Percentiles rank a stretch among this genome's conserved stretches.
phyloP scores from a whole-genome alignment of 495 filamentous ascomycete species.

The Trichoderma virens region DNA sequence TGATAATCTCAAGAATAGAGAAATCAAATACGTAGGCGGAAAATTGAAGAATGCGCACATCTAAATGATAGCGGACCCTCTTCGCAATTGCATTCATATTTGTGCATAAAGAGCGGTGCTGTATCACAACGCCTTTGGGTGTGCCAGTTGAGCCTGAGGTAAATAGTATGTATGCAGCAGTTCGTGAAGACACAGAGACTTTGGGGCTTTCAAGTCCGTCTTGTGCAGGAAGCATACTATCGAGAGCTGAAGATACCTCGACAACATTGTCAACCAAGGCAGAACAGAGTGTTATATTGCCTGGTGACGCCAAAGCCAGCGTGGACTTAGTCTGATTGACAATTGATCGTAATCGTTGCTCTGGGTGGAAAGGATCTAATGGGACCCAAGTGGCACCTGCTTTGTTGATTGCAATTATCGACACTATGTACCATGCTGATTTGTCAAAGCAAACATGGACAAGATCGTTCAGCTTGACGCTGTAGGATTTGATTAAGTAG shows the following conservation, averaged over 20 bases:
- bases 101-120: constrained; percentile 30
- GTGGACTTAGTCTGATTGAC: constrained; percentile 6
- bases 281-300: background rate
- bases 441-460: constrained; percentile 53
- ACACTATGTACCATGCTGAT: constrained; percentile 41
- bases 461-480: constrained; percentile 43
- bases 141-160: constrained; percentile 49
- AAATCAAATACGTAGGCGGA: constrained; percentile 64
- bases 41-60: constrained; percentile 51
- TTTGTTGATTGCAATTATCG: constrained; percentile 48
- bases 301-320: background rate
- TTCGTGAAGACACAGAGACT: constrained; percentile 41
- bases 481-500: constrained; percentile 28
- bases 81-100: background rate
- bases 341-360: constrained; percentile 30
- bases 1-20: constrained; percentile 59
- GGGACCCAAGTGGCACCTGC: constrained; percentile 51
- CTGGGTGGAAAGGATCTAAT: constrained; percentile 48
- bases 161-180: constrained; percentile 41
- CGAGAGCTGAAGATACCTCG: background rate
- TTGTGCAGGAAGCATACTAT: background rate
- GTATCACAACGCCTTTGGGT: constrained; percentile 35
- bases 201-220: background rate
- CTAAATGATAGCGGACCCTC: constrained; percentile 30
- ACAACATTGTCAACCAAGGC: background rate